phyloP scores from a whole-genome alignment of 495 filamentous ascomycete genomes.

The Neurospora sp. region DNA sequence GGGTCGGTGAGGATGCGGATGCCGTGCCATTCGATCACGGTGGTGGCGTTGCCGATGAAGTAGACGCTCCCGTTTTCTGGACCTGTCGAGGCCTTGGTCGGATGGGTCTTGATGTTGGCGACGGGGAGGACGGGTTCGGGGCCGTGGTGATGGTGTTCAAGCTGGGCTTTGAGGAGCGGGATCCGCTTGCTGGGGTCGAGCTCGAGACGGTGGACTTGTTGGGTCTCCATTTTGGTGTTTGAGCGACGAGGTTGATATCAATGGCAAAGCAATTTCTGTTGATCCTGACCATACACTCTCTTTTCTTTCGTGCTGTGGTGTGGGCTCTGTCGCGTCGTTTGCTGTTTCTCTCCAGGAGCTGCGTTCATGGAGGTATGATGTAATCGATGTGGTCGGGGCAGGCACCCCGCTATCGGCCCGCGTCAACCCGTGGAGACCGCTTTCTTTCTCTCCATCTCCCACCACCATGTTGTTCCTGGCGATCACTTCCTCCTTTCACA shows the following conservation, averaged over 20 bases:
- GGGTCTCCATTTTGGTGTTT: background rate
- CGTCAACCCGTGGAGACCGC: too few species aligned
- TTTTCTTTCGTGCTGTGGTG: background rate
- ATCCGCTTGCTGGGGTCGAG: conserved; percentile 14
- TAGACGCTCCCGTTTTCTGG: conserved; percentile 21
- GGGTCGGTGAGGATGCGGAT: conserved; percentile 58
- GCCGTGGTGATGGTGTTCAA: background rate
- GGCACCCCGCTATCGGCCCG: too few species aligned
- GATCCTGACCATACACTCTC: background rate
- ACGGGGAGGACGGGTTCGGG: conserved; percentile 9
- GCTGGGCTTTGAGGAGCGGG: conserved; percentile 10
- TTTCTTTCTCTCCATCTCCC: too few species aligned
- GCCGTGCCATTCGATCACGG: conserved; percentile 52
- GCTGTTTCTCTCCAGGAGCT: background rate
- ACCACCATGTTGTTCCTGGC: too few species aligned
- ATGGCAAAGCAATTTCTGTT: background rate
- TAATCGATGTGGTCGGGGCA: too few species aligned
- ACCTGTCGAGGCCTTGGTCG: background rate
- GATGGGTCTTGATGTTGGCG: conserved; percentile 9
- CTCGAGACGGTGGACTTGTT: conserved; percentile 3
- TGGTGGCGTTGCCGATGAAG: conserved; percentile 61
- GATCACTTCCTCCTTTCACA: too few species aligned
- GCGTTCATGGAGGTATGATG: background rate
- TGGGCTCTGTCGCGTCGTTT: background rate
- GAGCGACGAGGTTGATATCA: background rate